Evolutionary conservation across 192 early-diverging fungal species (phyloP), one percentile per base, ranked within the genome.

Genomic region (Podila epicladia): DNA sequence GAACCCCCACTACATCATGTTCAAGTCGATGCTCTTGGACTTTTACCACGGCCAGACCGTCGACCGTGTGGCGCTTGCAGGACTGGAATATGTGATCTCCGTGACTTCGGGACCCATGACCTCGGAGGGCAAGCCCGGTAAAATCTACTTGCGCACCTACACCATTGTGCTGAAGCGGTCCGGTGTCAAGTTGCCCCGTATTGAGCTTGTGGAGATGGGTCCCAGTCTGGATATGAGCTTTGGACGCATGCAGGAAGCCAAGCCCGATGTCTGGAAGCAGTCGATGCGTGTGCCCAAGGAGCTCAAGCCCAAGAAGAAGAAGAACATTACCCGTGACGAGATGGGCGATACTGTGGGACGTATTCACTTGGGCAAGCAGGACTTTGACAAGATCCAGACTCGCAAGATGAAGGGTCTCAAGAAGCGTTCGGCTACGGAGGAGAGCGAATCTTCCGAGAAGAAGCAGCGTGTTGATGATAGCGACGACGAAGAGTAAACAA

Each of bases 331-430:
- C 62, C 86, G 87, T 45, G 94, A 97, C 76, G 94, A 90, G n/a
- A 89, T 98, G 82, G 96, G 96, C 57, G 95, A 99, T 75, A 93
- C 93, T 84, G 87, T 93, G 48, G 98, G 96, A 11, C 90, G 95
- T 65, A 89, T 99, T 59, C 96, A 98, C 85, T 84, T 98, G 90
- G 91, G 94, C 68, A 91, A 91, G 76, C 98, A 99, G 83, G 92
- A 98, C 58, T 89, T 99, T 58, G 74, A 86, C 65, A 95, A 95
- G 89, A 87, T 99, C 85, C 97, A 99, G 84, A 98, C 97, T 2
- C 89, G 98, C 75, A 99, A 99, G 89, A 96, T 99, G 93, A 98
- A 98, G 90, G 98, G 95, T 49, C 86, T 99, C 75, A 97, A 97
- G 88, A 85, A 85, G 83, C 75, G 87, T 28, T 38, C 69, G 19